Percentiles rank a stretch among this genome's conserved stretches.
These are phyloP conservation scores for Aquilaria yunnanensis DNA, from an alignment of 345 rosid species.

Conservation along the genomic window DNA sequence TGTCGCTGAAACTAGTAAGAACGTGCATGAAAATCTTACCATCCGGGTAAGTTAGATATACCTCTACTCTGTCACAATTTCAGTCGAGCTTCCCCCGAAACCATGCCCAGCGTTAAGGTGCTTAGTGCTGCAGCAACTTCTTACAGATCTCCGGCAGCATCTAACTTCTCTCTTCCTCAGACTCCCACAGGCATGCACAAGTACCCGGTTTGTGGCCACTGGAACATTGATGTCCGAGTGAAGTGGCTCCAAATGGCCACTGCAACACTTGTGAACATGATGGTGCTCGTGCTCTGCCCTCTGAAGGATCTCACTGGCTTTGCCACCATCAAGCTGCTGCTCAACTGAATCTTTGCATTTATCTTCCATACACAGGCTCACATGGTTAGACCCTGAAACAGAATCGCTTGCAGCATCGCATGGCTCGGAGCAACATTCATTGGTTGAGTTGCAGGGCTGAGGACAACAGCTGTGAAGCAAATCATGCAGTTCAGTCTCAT, in stretches of 20 bases:
- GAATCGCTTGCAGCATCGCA: no score
- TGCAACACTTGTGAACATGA: conserved; percentile 4
- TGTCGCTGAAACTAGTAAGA: no score
- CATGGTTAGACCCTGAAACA: no score
- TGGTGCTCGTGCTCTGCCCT: conserved; percentile 3
- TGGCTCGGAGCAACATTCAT: no score
- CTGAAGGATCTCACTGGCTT: background rate
- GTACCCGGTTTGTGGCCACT: background rate
- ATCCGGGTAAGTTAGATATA: no score
- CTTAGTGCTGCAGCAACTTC: conserved; percentile 34
- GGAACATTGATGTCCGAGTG: conserved; percentile 2
- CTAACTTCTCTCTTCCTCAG: conserved; percentile 30
- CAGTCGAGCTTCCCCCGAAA: conserved; percentile 28
- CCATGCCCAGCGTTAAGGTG: conserved; percentile 26
- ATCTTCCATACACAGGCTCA: background rate
- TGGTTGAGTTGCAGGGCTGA: background rate
- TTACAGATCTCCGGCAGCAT: conserved; percentile 42
- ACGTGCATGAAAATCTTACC: no score
- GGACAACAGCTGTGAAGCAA: conserved; percentile 6
- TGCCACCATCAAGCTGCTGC: background rate
- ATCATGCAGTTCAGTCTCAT: background rate
- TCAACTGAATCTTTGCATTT: background rate
- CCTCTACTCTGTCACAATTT: conserved; percentile 28
- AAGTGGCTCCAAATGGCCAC: background rate
- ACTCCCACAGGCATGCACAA: conserved; percentile 8